Percentiles rank a stretch among this genome's conserved stretches.
phyloP scores from a whole-genome alignment of 163 green algal species.

The Smithsoniella earleae region DNA sequence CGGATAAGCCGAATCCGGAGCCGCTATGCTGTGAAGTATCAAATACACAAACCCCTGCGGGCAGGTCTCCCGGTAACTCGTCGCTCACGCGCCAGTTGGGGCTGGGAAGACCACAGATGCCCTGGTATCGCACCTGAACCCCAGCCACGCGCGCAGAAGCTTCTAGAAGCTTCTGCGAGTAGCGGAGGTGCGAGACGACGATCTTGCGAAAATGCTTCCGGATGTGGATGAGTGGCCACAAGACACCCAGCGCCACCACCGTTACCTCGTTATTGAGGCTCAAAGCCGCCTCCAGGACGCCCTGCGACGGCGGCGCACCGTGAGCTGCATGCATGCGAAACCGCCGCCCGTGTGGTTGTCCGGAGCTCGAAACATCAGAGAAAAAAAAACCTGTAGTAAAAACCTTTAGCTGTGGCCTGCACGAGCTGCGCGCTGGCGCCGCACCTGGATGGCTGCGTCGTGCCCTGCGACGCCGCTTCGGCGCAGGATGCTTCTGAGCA shows the following conservation, averaged over 20 bases:
- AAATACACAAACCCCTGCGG: not conserved
- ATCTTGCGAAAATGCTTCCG: constrained; percentile 6
- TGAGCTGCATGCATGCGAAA: no score
- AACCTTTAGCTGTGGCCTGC: no score
- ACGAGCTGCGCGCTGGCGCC: no score
- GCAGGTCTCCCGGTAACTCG: not conserved
- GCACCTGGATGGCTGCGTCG: no score
- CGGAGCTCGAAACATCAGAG: no score
- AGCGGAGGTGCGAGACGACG: not conserved
- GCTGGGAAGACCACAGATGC: no score
- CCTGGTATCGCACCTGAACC: not conserved
- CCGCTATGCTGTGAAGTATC: not conserved
- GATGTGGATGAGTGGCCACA: not conserved
- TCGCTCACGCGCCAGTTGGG: not conserved
- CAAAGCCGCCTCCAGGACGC: not conserved
- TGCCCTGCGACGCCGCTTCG: no score
- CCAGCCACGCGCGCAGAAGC: not conserved
- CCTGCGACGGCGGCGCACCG: no score
- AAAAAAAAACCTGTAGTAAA: no score
- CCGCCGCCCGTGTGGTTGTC: no score
- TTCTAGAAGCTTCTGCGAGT: constrained; percentile 3
- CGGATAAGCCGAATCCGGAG: not conserved
- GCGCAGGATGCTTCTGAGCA: not conserved
- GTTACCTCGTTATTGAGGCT: not conserved
- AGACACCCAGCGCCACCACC: not conserved